Conservation (phyloP, 2,329 filamentous ascomycete species). For the Aplosporella prunicola region DNA sequence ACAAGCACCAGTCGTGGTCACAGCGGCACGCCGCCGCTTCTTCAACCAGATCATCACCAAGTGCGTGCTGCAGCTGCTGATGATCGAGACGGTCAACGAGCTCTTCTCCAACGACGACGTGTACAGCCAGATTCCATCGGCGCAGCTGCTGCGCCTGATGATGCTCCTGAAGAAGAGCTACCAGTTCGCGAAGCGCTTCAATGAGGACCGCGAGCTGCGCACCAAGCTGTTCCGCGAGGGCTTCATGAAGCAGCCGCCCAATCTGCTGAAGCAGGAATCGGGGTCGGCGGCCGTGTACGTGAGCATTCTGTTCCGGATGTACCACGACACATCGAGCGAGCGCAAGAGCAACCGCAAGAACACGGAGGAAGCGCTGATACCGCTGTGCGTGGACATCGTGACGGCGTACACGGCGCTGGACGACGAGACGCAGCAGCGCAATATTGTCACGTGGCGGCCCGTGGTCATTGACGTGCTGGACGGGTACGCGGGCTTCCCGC, state of each 20-base stretch:
- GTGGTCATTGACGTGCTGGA: slow-evolving; percentile 96
- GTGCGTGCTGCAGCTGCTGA: slow-evolving; percentile 91
- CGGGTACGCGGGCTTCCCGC: slow-evolving; percentile 77
- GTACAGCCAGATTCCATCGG: slow-evolving; percentile 83
- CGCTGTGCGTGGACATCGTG: slow-evolving; percentile 91
- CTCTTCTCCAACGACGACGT: slow-evolving; percentile 96
- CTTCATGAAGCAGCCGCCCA: slow-evolving; percentile 99
- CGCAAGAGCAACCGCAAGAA: slow-evolving; percentile 68
- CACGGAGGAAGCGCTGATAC: slow-evolving; percentile 85
- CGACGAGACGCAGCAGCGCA: slow-evolving; percentile 92
- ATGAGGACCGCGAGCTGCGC: slow-evolving; percentile 90
- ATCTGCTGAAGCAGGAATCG: slow-evolving; percentile 92
- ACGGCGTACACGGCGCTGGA: slow-evolving; percentile 76
- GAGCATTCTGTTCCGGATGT: slow-evolving; percentile 94
- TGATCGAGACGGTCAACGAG: slow-evolving; percentile 99
- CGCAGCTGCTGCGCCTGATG: slow-evolving; percentile 87
- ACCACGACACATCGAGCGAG: slow-evolving; percentile 78
- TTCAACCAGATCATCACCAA: slow-evolving; percentile 99
- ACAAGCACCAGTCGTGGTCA: slow-evolving; percentile 85
- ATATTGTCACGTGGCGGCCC: slow-evolving; percentile 93
- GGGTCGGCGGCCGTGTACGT: slow-evolving; percentile 92
- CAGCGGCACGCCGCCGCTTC: slow-evolving; percentile 82
- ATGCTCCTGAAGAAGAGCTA: slow-evolving; percentile 89
- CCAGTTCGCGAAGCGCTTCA: slow-evolving; percentile 94
- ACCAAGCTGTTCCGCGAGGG: slow-evolving; percentile 94